Evolutionary conservation across 768 basidiomycete species (phyloP).

Genomic region (Calocybe indica): DNA sequence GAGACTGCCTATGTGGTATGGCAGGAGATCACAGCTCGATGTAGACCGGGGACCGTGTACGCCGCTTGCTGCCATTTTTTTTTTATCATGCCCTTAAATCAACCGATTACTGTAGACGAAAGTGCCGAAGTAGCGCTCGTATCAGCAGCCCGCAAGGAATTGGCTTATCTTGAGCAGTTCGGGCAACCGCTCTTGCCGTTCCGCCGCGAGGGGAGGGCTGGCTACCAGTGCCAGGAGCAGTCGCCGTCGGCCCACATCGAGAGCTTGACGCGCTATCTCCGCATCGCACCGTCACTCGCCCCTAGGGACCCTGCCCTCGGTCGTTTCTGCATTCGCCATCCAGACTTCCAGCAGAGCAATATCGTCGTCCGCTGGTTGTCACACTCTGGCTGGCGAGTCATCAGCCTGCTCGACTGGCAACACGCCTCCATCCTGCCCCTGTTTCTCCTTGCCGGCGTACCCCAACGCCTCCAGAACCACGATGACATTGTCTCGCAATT

Average conservation of each 20-base stretch:
- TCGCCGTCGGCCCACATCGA: conserved; percentile 35
- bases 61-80: conserved; percentile 27
- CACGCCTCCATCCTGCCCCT: conserved; percentile 46
- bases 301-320: conserved; percentile 29
- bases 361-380: conserved; percentile 40
- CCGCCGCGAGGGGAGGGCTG: conserved; percentile 32
- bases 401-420: conserved; percentile 49
- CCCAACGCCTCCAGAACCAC: conserved; percentile 41
- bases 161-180: conserved; percentile 41
- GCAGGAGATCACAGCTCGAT: conserved; percentile 43
- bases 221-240: conserved; percentile 40
- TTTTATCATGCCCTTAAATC: conserved; percentile 19
- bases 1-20: conserved; percentile 38
- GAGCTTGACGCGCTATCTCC: conserved; percentile 43
- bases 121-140: conserved; percentile 35
- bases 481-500: conserved; percentile 32
- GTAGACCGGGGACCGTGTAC: conserved; percentile 48
- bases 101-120: conserved; percentile 33
- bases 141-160: conserved; percentile 38
- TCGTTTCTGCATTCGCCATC: conserved; percentile 47
- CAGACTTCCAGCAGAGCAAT: conserved; percentile 44
- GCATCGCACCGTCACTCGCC: conserved; percentile 40
- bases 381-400: conserved; percentile 27
- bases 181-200: conserved; percentile 42
- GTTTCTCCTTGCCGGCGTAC: conserved; percentile 44